These are phyloP conservation scores for Glycine soja DNA, from an alignment of 306 rosid genomes.

Conservation along the genomic window DNA sequence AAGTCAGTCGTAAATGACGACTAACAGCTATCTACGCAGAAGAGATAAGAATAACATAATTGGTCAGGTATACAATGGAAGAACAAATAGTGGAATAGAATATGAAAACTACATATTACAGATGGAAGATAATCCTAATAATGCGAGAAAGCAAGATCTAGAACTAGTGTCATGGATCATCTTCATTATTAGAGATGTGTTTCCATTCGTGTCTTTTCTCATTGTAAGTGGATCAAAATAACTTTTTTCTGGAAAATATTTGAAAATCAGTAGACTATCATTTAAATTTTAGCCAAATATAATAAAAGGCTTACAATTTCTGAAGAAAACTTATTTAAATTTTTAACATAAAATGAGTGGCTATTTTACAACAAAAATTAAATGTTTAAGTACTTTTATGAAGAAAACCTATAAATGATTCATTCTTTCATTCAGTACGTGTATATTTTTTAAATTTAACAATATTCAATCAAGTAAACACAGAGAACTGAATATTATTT, in stretches of 20 bases:
- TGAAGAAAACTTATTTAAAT: constrained; percentile 1
- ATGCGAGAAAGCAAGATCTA: constrained; percentile 33
- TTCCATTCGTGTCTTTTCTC: constrained; percentile 2
- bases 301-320: neutral
- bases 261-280: neutral
- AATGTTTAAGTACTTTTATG: neutral
- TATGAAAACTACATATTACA: constrained; percentile 6
- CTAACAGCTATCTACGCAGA: constrained; percentile 73
- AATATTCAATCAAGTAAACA: constrained; percentile 25
- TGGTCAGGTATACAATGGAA: constrained; percentile 10
- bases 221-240: neutral
- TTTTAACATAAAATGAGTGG: neutral
- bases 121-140: constrained; percentile 26
- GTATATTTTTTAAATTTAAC: neutral
- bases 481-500: constrained; percentile 29
- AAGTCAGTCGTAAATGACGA: too few relatives aligned
- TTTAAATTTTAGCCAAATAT: constrained; percentile 1
- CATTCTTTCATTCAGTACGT: neutral
- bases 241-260: constrained; percentile 3
- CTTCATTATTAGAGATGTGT: constrained; percentile 7
- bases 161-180: constrained; percentile 16
- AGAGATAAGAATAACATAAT: constrained; percentile 34
- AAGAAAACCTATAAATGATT: constrained; percentile 9
- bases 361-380: neutral
- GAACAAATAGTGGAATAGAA: constrained; percentile 24